Conservation (phyloP, 2,329 filamentous ascomycete genomes). For the Fusarium udum region DNA sequence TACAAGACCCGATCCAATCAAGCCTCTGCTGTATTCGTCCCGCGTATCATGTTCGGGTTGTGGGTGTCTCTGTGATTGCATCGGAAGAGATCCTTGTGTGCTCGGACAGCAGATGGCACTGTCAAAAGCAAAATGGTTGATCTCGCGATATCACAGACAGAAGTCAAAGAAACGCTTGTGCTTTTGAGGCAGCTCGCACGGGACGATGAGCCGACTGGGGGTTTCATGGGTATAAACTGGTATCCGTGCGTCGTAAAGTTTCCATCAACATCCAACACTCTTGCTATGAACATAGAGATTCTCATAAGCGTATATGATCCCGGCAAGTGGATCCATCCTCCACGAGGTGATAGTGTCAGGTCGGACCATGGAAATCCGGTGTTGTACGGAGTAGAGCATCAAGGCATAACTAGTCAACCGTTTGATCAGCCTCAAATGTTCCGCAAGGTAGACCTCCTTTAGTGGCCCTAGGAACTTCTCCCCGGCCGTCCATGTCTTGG, state of each 20-base stretch:
- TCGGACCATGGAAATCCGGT: not conserved
- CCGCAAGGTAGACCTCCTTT: constrained; percentile 5
- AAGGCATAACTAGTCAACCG: constrained; percentile 1
- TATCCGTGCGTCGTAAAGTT: constrained; percentile 13
- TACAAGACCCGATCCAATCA: not conserved
- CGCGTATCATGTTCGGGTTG: not conserved
- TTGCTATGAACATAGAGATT: not conserved
- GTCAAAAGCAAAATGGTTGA: not conserved
- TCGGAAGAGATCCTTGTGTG: not conserved
- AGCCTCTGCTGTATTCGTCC: not conserved
- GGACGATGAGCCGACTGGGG: constrained; percentile 5
- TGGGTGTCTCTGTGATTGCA: not conserved
- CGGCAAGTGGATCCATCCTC: constrained; percentile 9
- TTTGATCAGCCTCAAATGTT: constrained; percentile 6
- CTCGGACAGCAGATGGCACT: constrained; percentile 1
- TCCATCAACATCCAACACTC: not conserved
- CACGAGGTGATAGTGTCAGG: not conserved
- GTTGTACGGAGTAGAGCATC: not conserved
- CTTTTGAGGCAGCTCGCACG: constrained; percentile 8
- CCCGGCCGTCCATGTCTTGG: constrained; percentile 4
- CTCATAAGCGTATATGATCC: not conserved
- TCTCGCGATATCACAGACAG: constrained; percentile 10
- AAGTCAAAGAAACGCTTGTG: not conserved
- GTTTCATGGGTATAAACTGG: not conserved
- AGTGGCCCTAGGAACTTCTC: constrained; percentile 9